A percentile compares a stretch with the other conserved stretches of the same genome.
phyloP scores from a whole-genome alignment of 2,329 filamentous ascomycete genomes.

The Fusarium longipes region DNA sequence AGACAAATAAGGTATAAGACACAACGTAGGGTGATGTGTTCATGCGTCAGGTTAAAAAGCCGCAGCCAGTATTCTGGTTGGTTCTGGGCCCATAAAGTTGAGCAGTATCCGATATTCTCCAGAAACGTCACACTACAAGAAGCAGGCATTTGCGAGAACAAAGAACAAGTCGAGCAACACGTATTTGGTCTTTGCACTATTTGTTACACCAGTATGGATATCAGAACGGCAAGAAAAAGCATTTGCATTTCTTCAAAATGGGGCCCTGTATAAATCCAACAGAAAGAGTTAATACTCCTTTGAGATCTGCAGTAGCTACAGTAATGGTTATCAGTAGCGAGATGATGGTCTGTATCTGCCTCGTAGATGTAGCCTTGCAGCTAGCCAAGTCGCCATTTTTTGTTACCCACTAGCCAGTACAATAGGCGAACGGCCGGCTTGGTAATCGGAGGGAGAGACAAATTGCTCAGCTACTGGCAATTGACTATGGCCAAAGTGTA shows the following conservation, averaged over 20 bases:
- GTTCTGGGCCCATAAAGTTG: background rate
- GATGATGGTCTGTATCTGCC: background rate
- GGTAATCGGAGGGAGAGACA: conserved; percentile 27
- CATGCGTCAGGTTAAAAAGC: background rate
- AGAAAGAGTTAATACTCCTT: conserved; percentile 13
- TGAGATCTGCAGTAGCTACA: conserved; percentile 33
- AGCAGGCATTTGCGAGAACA: no score
- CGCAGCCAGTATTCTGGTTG: background rate
- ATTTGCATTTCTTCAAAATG: background rate
- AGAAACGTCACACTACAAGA: background rate
- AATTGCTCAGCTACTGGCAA: background rate
- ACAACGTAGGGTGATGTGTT: conserved; percentile 1
- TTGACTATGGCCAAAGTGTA: conserved; percentile 4
- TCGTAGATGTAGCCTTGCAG: background rate
- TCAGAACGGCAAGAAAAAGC: background rate
- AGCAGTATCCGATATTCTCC: background rate
- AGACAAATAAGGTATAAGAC: conserved; percentile 1
- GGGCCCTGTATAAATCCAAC: background rate
- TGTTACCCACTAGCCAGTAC: conserved; percentile 19
- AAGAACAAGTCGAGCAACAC: conserved; percentile 7
- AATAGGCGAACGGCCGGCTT: conserved; percentile 28
- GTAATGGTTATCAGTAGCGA: conserved; percentile 27
- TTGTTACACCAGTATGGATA: background rate
- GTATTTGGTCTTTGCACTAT: background rate
- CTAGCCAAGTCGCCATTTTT: no score